These are phyloP conservation scores for Amauroascus verrucosus DNA, from an alignment of 2,329 filamentous ascomycete genomes.

Conservation along the genomic window DNA sequence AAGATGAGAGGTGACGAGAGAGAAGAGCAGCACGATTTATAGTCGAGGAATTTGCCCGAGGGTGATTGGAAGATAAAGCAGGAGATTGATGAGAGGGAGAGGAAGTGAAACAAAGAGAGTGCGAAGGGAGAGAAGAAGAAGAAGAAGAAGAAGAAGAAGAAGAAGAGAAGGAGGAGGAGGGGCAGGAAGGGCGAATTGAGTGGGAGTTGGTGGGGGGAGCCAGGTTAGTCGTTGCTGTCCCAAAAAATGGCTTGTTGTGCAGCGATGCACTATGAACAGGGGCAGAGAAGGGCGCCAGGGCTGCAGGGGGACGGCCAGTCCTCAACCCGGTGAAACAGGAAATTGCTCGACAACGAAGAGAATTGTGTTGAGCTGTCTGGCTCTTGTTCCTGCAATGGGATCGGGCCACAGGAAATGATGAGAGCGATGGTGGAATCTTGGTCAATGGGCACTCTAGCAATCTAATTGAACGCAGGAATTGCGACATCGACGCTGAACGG, in stretches of 20 bases:
- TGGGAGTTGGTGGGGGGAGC: slow-evolving; percentile 30
- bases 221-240: slow-evolving; percentile 24
- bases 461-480: not conserved
- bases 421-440: slow-evolving; percentile 6
- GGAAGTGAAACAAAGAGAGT: slow-evolving; percentile 20
- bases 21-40: slow-evolving; percentile 36
- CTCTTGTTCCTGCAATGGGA: slow-evolving; percentile 2
- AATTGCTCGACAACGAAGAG: slow-evolving; percentile 3
- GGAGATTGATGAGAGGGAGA: slow-evolving; percentile 18
- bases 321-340: slow-evolving; percentile 5
- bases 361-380: not conserved
- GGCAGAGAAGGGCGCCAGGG: slow-evolving; percentile 8
- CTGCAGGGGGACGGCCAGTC: slow-evolving; percentile 7
- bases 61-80: slow-evolving; percentile 8
- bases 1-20: slow-evolving; percentile 40
- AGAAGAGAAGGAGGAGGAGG: slow-evolving; percentile 19
- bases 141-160: slow-evolving; percentile 21
- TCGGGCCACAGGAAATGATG: slow-evolving; percentile 4
- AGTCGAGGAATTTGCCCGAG: slow-evolving; percentile 14
- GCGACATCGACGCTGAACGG: slow-evolving; percentile 11
- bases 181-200: slow-evolving; percentile 10
- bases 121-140: slow-evolving; percentile 20
- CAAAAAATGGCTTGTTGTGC: slow-evolving; percentile 11
- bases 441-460: slow-evolving; percentile 7
- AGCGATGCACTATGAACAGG: slow-evolving; percentile 1